Conservation (phyloP, 108 stramenopile species). For the Pseudonitzschia multiseries region DNA sequence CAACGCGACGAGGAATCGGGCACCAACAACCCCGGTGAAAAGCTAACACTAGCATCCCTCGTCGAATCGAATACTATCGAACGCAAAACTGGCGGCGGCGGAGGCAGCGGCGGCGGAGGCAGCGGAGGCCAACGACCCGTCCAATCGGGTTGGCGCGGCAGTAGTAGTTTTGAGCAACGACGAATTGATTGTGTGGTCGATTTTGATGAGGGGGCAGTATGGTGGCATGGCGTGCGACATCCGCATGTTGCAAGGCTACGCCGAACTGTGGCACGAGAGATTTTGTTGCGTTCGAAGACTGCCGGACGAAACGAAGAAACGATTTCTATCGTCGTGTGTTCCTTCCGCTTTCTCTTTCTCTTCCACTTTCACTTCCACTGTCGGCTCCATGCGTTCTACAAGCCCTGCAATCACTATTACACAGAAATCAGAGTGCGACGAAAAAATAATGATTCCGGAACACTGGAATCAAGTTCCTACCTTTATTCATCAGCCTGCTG, state of each 20-base stretch:
- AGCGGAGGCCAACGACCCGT: neutral
- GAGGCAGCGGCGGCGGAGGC: too few relatives aligned
- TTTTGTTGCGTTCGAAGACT: constrained; percentile 29
- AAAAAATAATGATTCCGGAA: neutral
- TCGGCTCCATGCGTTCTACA: too few relatives aligned
- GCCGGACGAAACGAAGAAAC: constrained; percentile 1
- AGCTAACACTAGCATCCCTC: neutral
- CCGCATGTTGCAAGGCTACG: constrained; percentile 59
- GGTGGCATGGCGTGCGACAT: constrained; percentile 85
- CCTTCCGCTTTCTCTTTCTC: too few relatives aligned
- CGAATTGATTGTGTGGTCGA: constrained; percentile 53
- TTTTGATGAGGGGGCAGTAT: constrained; percentile 69
- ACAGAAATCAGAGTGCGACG: neutral
- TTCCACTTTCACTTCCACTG: too few relatives aligned
- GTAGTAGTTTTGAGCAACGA: neutral
- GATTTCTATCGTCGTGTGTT: neutral
- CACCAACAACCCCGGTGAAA: neutral
- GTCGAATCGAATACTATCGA: neutral
- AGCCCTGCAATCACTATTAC: neutral
- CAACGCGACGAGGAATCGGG: neutral
- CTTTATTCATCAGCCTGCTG: constrained; percentile 18
- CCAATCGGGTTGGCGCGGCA: neutral
- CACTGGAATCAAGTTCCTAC: constrained; percentile 24
- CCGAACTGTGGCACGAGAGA: constrained; percentile 55
- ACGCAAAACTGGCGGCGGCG: neutral